Base-by-base conservation (phyloP, 495 filamentous ascomycete species). In the Cercophora scortea region DNA sequence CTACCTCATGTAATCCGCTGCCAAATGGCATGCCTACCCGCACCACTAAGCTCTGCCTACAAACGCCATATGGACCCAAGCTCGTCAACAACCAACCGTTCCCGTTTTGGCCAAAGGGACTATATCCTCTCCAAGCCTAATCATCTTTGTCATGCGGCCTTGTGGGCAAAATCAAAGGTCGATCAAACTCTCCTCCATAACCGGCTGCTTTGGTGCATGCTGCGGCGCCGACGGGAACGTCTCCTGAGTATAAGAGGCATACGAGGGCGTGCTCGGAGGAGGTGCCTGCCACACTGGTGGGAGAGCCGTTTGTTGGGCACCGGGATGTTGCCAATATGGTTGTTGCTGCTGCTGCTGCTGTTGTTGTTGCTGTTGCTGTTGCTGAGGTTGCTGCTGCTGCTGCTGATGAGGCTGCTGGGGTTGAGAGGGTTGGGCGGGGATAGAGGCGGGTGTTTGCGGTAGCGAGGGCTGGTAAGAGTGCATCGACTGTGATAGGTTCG, bases 111-210 rank as follows among this genome's bases (percentile, higher is more conserved):
- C 25, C 5, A 25, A 25, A 5, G 25, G 25, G 25, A 25, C 5
- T 25, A 25, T 25, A 25, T 25, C 25, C 25, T 25, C 25, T 2
- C 25, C 25, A 25, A 25, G 25, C 25, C 25, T 25, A 25, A 25
- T 5, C 25, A 25, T 5, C 25, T 5, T 25, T 25, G 25, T 2
- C 25, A 25, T 25, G 25, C 25, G 5, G 5, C 2, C 25, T 5
- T 5, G 2, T 25, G 25, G 5, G 5, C 25, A 25, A 25, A 25
- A 4, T 69, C 70, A 89, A 51, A 89, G 72, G 63, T 97, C 92
- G 70, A 97, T 97, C 67, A 97, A 71, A 60, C 87, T 90, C 69
- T 97, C 92, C 69, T 97, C 92, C 51, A 89, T 75, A 12, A 81
- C 78, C 10, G 81, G 75, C 50, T 81, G 74, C 51, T 79, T 76